A percentile compares a stretch with the other conserved stretches of the same genome.
Conservation (phyloP, 2,329 filamentous ascomycete genomes). For the Hymenoscyphus fructigenus region DNA sequence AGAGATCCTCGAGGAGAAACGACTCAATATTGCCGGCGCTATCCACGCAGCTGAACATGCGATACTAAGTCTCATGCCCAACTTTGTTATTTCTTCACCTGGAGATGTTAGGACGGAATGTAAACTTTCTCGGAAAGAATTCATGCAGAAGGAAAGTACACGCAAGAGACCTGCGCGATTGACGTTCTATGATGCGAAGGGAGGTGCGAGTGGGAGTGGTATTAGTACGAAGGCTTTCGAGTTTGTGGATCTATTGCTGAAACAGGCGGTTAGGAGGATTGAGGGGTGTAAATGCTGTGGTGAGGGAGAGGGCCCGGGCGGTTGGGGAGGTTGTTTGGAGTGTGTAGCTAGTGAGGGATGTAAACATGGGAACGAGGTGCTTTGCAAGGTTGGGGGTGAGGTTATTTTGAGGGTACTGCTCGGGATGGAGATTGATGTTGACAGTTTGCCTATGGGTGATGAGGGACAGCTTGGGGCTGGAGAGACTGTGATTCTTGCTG, state of each 20-base stretch:
- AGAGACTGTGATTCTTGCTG: slow-evolving; percentile 78
- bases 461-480: slow-evolving; percentile 66
- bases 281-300: slow-evolving; percentile 68
- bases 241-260: slow-evolving; percentile 76
- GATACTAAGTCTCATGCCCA: slow-evolving; percentile 80
- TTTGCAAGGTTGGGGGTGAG: slow-evolving; percentile 85
- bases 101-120: slow-evolving; percentile 94
- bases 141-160: slow-evolving; percentile 65
- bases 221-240: slow-evolving; percentile 94
- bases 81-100: slow-evolving; percentile 84
- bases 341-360: slow-evolving; percentile 86
- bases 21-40: slow-evolving; percentile 79
- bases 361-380: slow-evolving; percentile 83
- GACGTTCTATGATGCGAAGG: slow-evolving; percentile 94
- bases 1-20: slow-evolving; percentile 69
- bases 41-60: slow-evolving; percentile 97
- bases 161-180: slow-evolving; percentile 84
- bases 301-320: background rate
- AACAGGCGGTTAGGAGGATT: slow-evolving; percentile 73
- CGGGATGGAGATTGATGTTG: slow-evolving; percentile 75
- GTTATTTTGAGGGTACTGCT: slow-evolving; percentile 79
- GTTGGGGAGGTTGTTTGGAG: slow-evolving; percentile 75
- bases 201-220: slow-evolving; percentile 77
- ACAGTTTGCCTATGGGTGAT: slow-evolving; percentile 84
- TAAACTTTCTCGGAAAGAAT: slow-evolving; percentile 85